Evolutionary conservation across 768 basidiomycete genomes (phyloP), one percentile per base, ranked within the genome.

Genomic region (Tricholoma matsutake): DNA sequence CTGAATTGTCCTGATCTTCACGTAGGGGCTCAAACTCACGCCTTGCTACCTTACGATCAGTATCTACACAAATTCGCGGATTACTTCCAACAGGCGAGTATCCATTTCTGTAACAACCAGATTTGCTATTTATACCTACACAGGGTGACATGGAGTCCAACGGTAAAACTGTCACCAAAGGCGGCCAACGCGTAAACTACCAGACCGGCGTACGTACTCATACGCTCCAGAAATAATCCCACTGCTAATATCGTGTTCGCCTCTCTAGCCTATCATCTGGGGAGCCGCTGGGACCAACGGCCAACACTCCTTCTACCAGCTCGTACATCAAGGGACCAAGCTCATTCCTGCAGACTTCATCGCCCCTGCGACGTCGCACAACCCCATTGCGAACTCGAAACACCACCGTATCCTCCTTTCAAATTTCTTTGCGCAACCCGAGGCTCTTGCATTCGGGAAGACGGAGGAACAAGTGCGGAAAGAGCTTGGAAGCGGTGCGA

Each of bases 131-230:
- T 35, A n/a, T 54, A 45, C 22, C 34, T 32, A 4, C 7, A 39
- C 56, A 87, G 83, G 96, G 96, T 51, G 97, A 99, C 75, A 99
- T 99, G 97, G 97, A 99, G 77, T 97, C 94, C 22, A 98, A 99
- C 74, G 97, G 97, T 60, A 99, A 98, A 81, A 92, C 86, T 58
- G 84, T 98, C 63, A 98, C 97, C 65, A 99, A 98, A 79, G 82
- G 86, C 61, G 97, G 97, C 6, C 82, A 92, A 64, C 90, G 92
- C 56, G 96, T 99, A 10, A 77, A 92, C 76, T 99, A 98, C 78
- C 88, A 98, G 80, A 98, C 96, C 58, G 97, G 96, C 58, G 94
- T 95, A 78, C 53, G 91, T 75, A 14, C 10, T 14, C 9, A 41
- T 16, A 22, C 69, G 25, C 52, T 7, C 49, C 14, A 18, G 25